Base-by-base conservation (phyloP, 2,329 filamentous ascomycete genomes). In the Ophidiomyces ophidiicola region DNA sequence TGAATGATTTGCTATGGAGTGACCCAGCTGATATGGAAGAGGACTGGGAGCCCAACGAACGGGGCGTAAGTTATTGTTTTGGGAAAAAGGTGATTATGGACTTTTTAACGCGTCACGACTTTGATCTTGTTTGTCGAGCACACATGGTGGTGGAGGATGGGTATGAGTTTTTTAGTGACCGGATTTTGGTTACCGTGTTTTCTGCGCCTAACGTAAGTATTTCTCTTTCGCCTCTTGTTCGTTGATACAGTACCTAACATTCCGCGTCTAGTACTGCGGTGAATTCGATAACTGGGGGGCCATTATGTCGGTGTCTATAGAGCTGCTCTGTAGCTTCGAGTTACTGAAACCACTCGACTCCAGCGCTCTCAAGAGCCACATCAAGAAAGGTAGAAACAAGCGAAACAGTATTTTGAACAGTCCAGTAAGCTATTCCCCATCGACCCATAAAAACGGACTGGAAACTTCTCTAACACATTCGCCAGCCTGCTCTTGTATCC, bases 141-240 rank as follows among this genome's bases (percentile, higher is more conserved):
- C 90, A 98, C 64, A 96, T 96, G 90, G 90, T 98, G 37, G 90
- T 98, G 15, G 90, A 98, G 61, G 90, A 98, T 57, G 90, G 90
- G 7, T 98, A 98, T 62, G 90, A 98, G 55, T 98, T 98, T 62
- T 98, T 96, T 61, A 93, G 83, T 46, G 90, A 98, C 58, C 74
- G 90, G 43, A 82, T 94, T 32, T 63, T 98, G 44, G 90, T 98
- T 32, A 98, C 90, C 2, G 88, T 98, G 1, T 98, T 98, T 59
- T 94, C 86, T 47, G 90, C 90, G 35, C 90, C 90, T 18, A 98
- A 98, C 55, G 86, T 93, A 69, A 73, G 84, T 72, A 47, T 39
- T 35, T 15, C 21, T 39, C 14, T 4, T 18, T 20, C 23, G 26
- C 39, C 36, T 17, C 28, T 32, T 10, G 34, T 25, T 14, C 28